phyloP scores from a whole-genome alignment of 2,329 filamentous ascomycete species.

The Fusarium incarnatum region DNA sequence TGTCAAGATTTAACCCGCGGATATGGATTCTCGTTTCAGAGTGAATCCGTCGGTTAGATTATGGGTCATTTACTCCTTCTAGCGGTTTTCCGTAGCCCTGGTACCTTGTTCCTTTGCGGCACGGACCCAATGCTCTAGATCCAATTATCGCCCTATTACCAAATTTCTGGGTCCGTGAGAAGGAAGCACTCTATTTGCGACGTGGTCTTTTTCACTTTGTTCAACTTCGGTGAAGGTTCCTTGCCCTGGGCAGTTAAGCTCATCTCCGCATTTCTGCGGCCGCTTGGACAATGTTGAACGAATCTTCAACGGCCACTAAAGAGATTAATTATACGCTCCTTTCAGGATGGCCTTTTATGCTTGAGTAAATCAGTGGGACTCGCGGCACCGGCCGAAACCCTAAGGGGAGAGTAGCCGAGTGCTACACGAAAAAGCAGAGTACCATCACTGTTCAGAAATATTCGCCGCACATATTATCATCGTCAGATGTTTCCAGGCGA shows the following conservation, averaged over 20 bases:
- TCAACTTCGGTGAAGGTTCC: not conserved
- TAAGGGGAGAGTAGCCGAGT: not conserved
- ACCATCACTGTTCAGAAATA: not conserved
- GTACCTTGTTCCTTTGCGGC: not conserved
- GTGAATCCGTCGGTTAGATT: not conserved
- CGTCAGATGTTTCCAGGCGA: not conserved
- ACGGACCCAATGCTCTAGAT: not conserved
- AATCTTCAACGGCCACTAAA: not conserved
- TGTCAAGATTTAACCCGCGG: not conserved
- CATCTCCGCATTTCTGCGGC: not conserved
- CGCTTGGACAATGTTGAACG: not conserved
- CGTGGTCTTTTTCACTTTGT: not conserved
- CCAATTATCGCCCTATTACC: not conserved
- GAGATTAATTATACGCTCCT: fast-evolving
- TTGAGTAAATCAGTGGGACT: not conserved
- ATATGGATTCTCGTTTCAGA: not conserved
- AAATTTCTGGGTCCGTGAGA: not conserved
- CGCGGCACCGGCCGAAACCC: not conserved
- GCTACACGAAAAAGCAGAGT: not conserved
- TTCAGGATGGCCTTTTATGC: not conserved
- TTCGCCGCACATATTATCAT: not conserved
- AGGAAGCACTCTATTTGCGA: not conserved
- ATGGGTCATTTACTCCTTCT: not conserved
- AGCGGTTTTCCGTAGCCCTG: not conserved
- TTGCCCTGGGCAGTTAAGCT: not conserved